Conservation (phyloP, 805 yeast genomes). For the Wickerhamiella dianesei region DNA sequence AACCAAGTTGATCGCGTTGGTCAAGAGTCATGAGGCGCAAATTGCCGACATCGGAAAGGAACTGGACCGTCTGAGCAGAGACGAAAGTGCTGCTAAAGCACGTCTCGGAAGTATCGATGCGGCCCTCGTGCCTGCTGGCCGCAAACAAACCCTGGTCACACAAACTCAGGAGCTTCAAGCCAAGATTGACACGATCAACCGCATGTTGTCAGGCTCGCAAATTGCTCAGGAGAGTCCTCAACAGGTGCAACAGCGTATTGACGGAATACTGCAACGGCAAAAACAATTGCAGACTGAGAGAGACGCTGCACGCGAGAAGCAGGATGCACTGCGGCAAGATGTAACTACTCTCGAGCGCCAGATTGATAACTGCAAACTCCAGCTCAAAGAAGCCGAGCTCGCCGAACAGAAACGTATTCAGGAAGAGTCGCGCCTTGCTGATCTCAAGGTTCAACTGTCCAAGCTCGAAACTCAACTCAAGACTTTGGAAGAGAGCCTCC, state of each 20-base stretch:
- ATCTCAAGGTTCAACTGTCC: neutral
- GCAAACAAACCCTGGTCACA: neutral
- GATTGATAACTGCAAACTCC: neutral
- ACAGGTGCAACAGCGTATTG: neutral
- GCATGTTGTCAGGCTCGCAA: neutral
- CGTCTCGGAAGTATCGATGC: neutral
- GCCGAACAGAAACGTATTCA: constrained; percentile 2
- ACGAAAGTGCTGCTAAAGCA: neutral
- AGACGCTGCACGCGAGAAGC: neutral
- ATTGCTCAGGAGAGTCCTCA: neutral
- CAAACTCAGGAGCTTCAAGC: neutral
- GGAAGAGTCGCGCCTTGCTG: constrained; percentile 7
- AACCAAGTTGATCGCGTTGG: neutral
- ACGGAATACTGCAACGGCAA: neutral
- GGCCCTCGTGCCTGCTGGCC: neutral
- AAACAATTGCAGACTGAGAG: neutral
- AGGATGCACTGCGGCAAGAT: neutral
- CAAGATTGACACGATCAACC: neutral
- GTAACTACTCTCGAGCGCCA: neutral
- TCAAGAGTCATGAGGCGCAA: neutral
- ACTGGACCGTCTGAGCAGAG: neutral
- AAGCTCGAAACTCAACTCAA: neutral
- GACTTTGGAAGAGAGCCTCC: neutral
- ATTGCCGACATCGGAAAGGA: neutral
- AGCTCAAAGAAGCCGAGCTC: constrained; percentile 5